Evolutionary conservation across 2,329 filamentous ascomycete species (phyloP), one percentile per base, ranked within the genome.

Genomic region (Bisporella sp.): DNA sequence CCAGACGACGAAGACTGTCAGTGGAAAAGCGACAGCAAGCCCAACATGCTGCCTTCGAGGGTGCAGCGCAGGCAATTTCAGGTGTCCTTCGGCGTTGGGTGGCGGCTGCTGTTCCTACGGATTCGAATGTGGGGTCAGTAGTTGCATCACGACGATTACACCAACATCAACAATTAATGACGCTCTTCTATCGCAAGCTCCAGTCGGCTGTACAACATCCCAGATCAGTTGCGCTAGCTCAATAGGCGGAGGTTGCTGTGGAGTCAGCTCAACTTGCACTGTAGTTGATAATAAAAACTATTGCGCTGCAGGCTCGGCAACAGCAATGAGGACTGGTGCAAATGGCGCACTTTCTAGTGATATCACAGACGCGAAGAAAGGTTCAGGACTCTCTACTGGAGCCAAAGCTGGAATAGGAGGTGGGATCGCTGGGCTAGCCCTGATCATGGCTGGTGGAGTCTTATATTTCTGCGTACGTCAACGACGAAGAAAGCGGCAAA

Each of bases 371-470:
- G 37, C 46, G 9, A 49, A 47, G 12, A 6, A 5, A 41, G 43
- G 30, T 30, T 49, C 47, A 2, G 62, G 62, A 2, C 61, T 80
- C 5, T 74, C 74, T 1, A 62, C 69, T 1, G 77, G 74, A 1
- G 78, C 76, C 2, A 79, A 75, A 58, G 77, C 75, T 0, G 79
- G 79, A 2, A 75, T 84, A n/a, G 78, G 73, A 5, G 68, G 76
- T 1, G 79, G 77, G 13, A 71, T 76, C 4, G 1, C 61, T 76
- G 0, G 74, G 67, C 31, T 21, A 21, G 21, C 21, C 21, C 21
- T 21, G 21, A 21, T 21, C 21, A 21, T 21, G 21, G 21, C 21
- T 37, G 75, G 69, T 4, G 59, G 59, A 3, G 53, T 72, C 12
- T 68, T 71, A 0, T 82, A 74, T 73, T 67, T 76, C 51, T 78